These are phyloP conservation scores for Mrakia gelida DNA, from an alignment of 768 basidiomycete genomes.

Conservation along the genomic window DNA sequence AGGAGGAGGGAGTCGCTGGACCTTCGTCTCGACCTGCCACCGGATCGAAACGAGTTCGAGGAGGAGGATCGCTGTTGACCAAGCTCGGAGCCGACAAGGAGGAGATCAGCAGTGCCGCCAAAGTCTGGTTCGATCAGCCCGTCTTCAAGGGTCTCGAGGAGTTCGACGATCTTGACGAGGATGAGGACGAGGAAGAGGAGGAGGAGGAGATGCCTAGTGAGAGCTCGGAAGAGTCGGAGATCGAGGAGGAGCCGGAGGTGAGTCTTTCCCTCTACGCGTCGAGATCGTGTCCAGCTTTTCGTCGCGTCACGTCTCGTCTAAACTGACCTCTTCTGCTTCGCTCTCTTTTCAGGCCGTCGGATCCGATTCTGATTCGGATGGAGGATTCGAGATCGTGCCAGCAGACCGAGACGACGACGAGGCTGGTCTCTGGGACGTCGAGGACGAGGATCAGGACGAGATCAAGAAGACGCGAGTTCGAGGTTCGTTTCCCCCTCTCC, in stretches of 20 bases:
- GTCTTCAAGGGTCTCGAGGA: slow-evolving; percentile 65
- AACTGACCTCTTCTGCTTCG: not conserved
- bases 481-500: slow-evolving; percentile 50
- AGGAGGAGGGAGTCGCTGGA: slow-evolving; percentile 43
- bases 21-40: slow-evolving; percentile 4
- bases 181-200: slow-evolving; percentile 45
- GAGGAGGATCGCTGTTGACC: slow-evolving; percentile 53
- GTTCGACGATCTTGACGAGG: slow-evolving; percentile 48
- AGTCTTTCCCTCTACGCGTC: not conserved
- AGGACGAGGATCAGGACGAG: slow-evolving; percentile 69
- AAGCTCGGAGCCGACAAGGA: slow-evolving; percentile 48
- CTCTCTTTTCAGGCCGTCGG: not conserved
- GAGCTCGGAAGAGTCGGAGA: slow-evolving; percentile 28
- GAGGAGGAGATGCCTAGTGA: slow-evolving; percentile 36
- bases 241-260: slow-evolving; percentile 39
- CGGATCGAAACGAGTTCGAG: slow-evolving; percentile 9
- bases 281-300: not conserved
- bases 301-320: not conserved
- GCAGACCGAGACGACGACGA: slow-evolving; percentile 57
- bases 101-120: slow-evolving; percentile 53
- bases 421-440: slow-evolving; percentile 72
- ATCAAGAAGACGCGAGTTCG: slow-evolving; percentile 58
- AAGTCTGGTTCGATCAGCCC: slow-evolving; percentile 94
- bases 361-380: slow-evolving; percentile 51
- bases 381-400: slow-evolving; percentile 68